Evolutionary conservation across 257 asterid genomes (phyloP).

Genomic region (Nicotiana noctiflora): DNA sequence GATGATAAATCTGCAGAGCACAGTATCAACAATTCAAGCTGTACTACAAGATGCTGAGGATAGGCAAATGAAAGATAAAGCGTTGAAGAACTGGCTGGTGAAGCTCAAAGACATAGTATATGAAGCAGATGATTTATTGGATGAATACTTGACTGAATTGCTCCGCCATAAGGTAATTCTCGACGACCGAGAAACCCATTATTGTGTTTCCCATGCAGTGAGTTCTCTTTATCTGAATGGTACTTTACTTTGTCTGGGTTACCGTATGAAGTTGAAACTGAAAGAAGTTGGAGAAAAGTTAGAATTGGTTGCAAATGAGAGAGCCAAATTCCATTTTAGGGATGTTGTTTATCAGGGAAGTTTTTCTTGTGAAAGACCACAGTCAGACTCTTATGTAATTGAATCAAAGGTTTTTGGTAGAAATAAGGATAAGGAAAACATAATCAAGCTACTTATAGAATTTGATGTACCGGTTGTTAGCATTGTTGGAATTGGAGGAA

Average conservation of each 20-base stretch:
- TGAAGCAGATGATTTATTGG: constrained; percentile 13
- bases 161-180: not conserved
- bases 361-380: not conserved
- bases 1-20: constrained; percentile 5
- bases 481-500: constrained; percentile 12
- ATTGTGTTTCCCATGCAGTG: not conserved
- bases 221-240: not conserved
- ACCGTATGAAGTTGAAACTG: constrained; percentile 1
- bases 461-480: not conserved
- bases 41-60: constrained; percentile 8
- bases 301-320: constrained; percentile 7
- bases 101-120: constrained; percentile 9
- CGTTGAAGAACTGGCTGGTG: constrained; percentile 5
- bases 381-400: constrained; percentile 1
- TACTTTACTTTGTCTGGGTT: not conserved
- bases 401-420: constrained; percentile 7
- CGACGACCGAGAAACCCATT: not conserved
- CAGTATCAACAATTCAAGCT: constrained; percentile 1
- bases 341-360: not conserved
- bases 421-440: not conserved
- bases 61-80: constrained; percentile 4
- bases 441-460: not conserved
- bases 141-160: constrained; percentile 8
- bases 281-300: constrained; percentile 7
- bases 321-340: constrained; percentile 4